phyloP scores from a whole-genome alignment of 176 grass and related monocot genomes.

The Raddia guianensis region DNA sequence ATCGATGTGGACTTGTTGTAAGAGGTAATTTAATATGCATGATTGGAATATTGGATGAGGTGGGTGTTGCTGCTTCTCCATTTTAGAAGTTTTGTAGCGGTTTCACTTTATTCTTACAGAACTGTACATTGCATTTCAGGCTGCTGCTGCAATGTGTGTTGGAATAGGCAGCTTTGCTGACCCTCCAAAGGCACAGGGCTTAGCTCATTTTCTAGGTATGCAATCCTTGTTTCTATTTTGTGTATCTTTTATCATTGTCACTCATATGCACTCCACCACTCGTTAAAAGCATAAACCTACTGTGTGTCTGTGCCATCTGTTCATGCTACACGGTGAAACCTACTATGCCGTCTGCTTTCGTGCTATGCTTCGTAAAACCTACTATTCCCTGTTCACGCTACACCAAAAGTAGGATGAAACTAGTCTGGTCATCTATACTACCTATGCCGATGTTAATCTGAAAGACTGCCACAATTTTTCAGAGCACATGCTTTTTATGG shows the following conservation, averaged over 20 bases:
- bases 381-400: slow-evolving; percentile 25
- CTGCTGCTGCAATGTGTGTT: slow-evolving; percentile 92
- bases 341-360: slow-evolving; percentile 13
- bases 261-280: not conserved
- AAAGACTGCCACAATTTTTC: slow-evolving; percentile 42
- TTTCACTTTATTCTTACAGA: slow-evolving; percentile 21
- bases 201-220: slow-evolving; percentile 96
- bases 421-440: slow-evolving; percentile 1
- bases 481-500: slow-evolving; percentile 99
- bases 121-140: slow-evolving; percentile 48
- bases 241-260: slow-evolving; percentile 1
- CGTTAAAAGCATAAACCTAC: slow-evolving; percentile 20
- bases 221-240: slow-evolving; percentile 32
- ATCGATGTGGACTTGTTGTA: slow-evolving; percentile 11
- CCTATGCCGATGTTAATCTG: slow-evolving; percentile 5
- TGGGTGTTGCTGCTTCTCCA: not conserved
- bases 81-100: slow-evolving; percentile 13
- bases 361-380: slow-evolving; percentile 4
- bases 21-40: slow-evolving; percentile 4
- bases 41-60: not conserved
- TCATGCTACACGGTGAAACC: slow-evolving; percentile 19
- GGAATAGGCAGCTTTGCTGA: slow-evolving; percentile 91
- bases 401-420: slow-evolving; percentile 23
- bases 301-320: not conserved
- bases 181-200: slow-evolving; percentile 75